Evolutionary conservation across 768 basidiomycete genomes (phyloP).

Genomic region (Podaxis sp.): DNA sequence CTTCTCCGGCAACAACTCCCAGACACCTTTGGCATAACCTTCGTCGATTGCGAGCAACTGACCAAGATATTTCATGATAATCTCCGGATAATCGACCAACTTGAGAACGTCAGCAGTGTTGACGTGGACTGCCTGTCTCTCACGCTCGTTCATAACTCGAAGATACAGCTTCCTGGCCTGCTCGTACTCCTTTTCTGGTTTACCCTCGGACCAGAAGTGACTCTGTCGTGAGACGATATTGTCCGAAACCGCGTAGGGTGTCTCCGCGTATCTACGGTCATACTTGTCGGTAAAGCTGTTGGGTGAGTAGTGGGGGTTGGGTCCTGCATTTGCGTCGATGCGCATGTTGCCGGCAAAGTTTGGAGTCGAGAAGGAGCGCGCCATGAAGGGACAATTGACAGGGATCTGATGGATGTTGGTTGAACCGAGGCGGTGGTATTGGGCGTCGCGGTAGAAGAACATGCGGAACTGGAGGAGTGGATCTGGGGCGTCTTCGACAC

Average conservation of each 20-base stretch:
- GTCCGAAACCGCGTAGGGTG: slow-evolving; percentile 12
- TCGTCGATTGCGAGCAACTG: slow-evolving; percentile 13
- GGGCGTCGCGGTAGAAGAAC: slow-evolving; percentile 19
- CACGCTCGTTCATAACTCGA: slow-evolving; percentile 14
- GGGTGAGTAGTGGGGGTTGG: slow-evolving; percentile 17
- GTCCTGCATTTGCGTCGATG: slow-evolving; percentile 14
- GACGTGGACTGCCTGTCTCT: slow-evolving; percentile 7
- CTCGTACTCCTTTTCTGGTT: slow-evolving; percentile 11
- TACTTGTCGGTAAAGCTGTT: slow-evolving; percentile 18
- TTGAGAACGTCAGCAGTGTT: slow-evolving; percentile 13
- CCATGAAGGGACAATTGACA: slow-evolving; percentile 19
- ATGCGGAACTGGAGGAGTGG: slow-evolving; percentile 19
- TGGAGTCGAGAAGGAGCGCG: slow-evolving; percentile 10
- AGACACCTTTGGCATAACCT: slow-evolving; percentile 9
- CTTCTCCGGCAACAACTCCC: slow-evolving; percentile 12
- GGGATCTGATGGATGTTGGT: slow-evolving; percentile 18
- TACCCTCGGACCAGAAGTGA: slow-evolving; percentile 18
- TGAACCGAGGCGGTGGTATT: slow-evolving; percentile 18
- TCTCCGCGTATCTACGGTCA: slow-evolving; percentile 3
- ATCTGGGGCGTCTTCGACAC: slow-evolving; percentile 17
- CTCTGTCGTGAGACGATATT: slow-evolving; percentile 16
- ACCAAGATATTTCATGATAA: slow-evolving; percentile 10
- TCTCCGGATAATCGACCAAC: slow-evolving; percentile 5
- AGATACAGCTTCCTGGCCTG: slow-evolving; percentile 16
- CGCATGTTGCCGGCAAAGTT: slow-evolving; percentile 16